These are phyloP conservation scores for Magnolia officinalis DNA, from an alignment of 164 flowering plant genomes.

Conservation along the genomic window DNA sequence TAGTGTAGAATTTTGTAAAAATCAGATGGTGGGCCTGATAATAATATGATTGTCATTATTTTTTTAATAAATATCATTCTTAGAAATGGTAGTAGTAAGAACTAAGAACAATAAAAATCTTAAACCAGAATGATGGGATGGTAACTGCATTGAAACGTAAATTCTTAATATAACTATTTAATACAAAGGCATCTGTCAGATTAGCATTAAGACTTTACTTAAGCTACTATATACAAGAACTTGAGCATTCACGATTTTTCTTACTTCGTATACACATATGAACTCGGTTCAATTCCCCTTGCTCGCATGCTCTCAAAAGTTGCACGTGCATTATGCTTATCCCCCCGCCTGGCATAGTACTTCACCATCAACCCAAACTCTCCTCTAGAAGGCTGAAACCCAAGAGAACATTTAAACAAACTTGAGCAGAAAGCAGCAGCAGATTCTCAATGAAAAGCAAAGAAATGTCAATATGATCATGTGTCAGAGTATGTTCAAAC, in stretches of 20 bases:
- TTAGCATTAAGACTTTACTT: neutral
- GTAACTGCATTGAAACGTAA: neutral
- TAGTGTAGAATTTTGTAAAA: neutral
- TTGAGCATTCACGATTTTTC: slow-evolving; percentile 1
- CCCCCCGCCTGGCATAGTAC: slow-evolving; percentile 91
- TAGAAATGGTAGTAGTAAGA: no score
- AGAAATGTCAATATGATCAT: neutral
- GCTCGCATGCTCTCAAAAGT: slow-evolving; percentile 95
- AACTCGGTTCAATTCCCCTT: slow-evolving; percentile 86
- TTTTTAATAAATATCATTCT: no score
- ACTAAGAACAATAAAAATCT: no score
- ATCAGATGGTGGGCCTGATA: neutral
- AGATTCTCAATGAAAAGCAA: neutral
- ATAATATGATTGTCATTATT: neutral
- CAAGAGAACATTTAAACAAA: neutral
- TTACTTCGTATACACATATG: slow-evolving; percentile 91
- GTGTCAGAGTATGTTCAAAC: neutral
- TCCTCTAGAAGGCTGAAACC: slow-evolving; percentile 78
- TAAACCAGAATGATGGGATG: neutral
- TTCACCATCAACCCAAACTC: slow-evolving; percentile 90
- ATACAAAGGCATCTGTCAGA: neutral
- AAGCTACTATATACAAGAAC: neutral
- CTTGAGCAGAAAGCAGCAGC: neutral
- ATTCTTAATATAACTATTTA: neutral
- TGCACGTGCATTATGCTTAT: slow-evolving; percentile 90